Conservation (phyloP, 2,329 filamentous ascomycete genomes). For the Gnomoniopsis sp. region DNA sequence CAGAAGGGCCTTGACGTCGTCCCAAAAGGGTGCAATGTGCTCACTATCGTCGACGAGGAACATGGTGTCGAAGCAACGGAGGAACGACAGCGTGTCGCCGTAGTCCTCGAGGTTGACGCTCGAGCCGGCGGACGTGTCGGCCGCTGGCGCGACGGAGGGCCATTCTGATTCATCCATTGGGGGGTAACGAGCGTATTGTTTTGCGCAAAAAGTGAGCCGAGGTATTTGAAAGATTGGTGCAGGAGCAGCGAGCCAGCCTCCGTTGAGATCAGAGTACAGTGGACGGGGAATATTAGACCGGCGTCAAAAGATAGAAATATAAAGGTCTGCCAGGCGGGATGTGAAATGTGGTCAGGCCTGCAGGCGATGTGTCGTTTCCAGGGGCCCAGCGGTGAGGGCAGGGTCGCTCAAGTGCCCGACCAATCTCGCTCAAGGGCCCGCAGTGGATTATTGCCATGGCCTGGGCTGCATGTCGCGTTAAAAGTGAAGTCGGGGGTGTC, state of each 20-base stretch:
- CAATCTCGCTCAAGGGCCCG: background rate
- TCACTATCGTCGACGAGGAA: conserved; percentile 19
- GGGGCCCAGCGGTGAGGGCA: conserved; percentile 4
- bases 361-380: background rate
- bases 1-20: conserved; percentile 14
- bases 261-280: background rate
- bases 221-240: background rate
- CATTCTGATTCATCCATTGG: conserved; percentile 9
- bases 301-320: background rate
- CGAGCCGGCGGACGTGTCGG: conserved; percentile 5
- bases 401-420: background rate
- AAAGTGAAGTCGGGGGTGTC: background rate
- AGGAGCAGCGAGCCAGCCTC: background rate
- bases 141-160: conserved; percentile 4
- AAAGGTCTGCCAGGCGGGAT: background rate
- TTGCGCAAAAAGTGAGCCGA: background rate
- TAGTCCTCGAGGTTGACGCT: conserved; percentile 16
- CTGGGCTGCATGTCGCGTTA: background rate
- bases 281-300: background rate
- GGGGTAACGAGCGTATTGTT: background rate
- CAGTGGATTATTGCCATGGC: background rate
- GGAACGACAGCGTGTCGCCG: conserved; percentile 17
- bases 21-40: conserved; percentile 17
- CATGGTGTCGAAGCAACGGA: conserved; percentile 19
- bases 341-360: background rate